phyloP scores from a whole-genome alignment of 2,329 filamentous ascomycete genomes.

The Parascedosporium putredinis region DNA sequence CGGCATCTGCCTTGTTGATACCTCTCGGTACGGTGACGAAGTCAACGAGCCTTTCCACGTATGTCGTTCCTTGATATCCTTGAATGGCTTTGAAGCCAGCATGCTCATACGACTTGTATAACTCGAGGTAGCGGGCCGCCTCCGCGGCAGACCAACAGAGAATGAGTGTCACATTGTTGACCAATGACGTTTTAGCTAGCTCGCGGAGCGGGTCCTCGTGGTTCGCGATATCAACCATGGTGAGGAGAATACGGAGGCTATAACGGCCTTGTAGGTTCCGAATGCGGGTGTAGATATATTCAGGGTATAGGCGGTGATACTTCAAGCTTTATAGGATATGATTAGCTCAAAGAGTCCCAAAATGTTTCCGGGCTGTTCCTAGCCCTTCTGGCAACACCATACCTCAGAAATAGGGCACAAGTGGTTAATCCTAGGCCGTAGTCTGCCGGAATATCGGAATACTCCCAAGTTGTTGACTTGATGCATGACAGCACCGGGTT shows the following conservation, averaged over 20 bases:
- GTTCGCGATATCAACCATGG: conserved; percentile 90
- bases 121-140: conserved; percentile 83
- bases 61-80: conserved; percentile 72
- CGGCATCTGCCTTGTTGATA: conserved; percentile 90
- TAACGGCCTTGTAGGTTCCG: conserved; percentile 76
- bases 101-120: conserved; percentile 92
- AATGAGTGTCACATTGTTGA: conserved; percentile 87
- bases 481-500: conserved; percentile 85
- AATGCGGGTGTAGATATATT: conserved; percentile 95
- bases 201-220: conserved; percentile 86
- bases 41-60: conserved; percentile 78
- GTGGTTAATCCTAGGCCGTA: conserved; percentile 82
- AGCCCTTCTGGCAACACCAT: no score
- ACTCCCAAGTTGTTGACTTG: conserved; percentile 83
- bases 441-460: conserved; percentile 91
- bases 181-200: conserved; percentile 79
- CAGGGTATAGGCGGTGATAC: conserved; percentile 92
- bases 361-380: no score
- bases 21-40: conserved; percentile 85
- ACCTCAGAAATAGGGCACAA: conserved; percentile 79
- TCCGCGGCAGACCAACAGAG: conserved; percentile 92
- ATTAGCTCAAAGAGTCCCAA: no score
- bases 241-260: conserved; percentile 72
- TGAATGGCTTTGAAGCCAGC: conserved; percentile 71
- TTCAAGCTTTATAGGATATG: conserved; percentile 61